Percentiles rank a stretch among this genome's conserved stretches.
Conservation (phyloP, 2,329 filamentous ascomycete species). For the Botrytis paeoniae region DNA sequence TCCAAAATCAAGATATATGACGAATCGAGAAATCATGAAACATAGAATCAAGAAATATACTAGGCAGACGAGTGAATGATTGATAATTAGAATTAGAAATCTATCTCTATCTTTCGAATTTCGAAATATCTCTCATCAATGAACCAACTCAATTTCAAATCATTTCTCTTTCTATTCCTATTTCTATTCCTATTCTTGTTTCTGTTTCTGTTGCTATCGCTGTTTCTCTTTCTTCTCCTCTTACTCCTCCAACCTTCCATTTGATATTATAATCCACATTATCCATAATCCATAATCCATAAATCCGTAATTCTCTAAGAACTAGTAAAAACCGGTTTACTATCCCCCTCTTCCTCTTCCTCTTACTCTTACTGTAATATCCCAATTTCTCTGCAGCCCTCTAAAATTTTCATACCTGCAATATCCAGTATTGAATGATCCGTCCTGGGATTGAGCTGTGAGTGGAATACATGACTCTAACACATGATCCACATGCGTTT, state of each 20-base stretch:
- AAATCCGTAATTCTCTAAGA: neutral
- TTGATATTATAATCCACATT: constrained; percentile 5
- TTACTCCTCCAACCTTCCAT: neutral
- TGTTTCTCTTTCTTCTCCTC: neutral
- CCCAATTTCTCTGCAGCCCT: neutral
- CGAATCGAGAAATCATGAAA: neutral
- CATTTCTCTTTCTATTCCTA: neutral
- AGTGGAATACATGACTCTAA: neutral
- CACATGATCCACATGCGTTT: constrained; percentile 8
- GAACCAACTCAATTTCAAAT: neutral
- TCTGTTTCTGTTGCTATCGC: neutral
- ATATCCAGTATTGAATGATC: constrained; percentile 17
- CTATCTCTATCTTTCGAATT: neutral
- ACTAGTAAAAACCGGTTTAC: constrained; percentile 8
- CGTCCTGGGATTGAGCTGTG: neutral
- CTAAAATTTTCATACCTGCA: constrained; percentile 1
- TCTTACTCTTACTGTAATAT: neutral
- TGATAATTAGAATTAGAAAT: neutral
- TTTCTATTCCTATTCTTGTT: neutral
- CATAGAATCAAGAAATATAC: too few relatives aligned
- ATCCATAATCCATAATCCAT: neutral
- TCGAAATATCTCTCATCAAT: neutral
- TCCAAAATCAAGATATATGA: neutral
- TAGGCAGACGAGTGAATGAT: neutral
- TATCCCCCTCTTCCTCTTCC: neutral